phyloP scores from a whole-genome alignment of 1,139 yeast genomes.

The Nakaseomyces glabratus region DNA sequence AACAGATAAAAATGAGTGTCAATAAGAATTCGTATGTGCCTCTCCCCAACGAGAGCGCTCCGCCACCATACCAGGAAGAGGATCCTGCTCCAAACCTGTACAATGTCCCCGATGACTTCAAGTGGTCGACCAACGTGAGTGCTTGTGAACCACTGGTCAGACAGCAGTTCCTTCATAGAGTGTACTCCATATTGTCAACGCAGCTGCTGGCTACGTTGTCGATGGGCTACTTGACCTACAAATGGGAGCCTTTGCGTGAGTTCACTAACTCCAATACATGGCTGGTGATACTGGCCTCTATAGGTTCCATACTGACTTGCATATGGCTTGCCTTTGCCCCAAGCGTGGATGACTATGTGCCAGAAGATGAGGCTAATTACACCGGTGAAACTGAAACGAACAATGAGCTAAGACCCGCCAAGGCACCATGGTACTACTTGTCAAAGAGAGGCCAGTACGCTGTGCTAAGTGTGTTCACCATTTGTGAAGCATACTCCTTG shows the following conservation, averaged over 20 bases:
- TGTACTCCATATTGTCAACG: slow-evolving; percentile 57
- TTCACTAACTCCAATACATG: slow-evolving; percentile 59
- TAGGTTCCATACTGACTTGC: slow-evolving; percentile 48
- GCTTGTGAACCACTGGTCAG: slow-evolving; percentile 70
- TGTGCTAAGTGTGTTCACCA: slow-evolving; percentile 56
- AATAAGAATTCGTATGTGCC: no score
- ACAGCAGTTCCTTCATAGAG: slow-evolving; percentile 69
- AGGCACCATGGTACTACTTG: slow-evolving; percentile 25
- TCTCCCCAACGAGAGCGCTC: slow-evolving; percentile 7
- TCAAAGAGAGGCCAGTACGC: slow-evolving; percentile 35
- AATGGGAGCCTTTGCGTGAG: slow-evolving; percentile 39
- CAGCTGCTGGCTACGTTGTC: slow-evolving; percentile 58
- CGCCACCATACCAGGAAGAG: slow-evolving; percentile 12
- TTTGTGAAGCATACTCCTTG: slow-evolving; percentile 64
- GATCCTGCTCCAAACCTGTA: slow-evolving; percentile 23
- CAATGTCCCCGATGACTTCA: slow-evolving; percentile 66
- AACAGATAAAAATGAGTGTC: no score
- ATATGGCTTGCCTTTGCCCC: slow-evolving; percentile 50
- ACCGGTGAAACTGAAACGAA: no score
- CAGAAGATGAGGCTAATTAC: slow-evolving; percentile 8
- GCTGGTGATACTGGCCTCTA: slow-evolving; percentile 48
- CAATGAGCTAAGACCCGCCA: not conserved
- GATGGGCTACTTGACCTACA: slow-evolving; percentile 48
- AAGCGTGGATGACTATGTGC: slow-evolving; percentile 56
- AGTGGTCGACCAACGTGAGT: slow-evolving; percentile 68